Conservation (phyloP, 2,329 filamentous ascomycete species). For the Ophiostoma quercus region DNA sequence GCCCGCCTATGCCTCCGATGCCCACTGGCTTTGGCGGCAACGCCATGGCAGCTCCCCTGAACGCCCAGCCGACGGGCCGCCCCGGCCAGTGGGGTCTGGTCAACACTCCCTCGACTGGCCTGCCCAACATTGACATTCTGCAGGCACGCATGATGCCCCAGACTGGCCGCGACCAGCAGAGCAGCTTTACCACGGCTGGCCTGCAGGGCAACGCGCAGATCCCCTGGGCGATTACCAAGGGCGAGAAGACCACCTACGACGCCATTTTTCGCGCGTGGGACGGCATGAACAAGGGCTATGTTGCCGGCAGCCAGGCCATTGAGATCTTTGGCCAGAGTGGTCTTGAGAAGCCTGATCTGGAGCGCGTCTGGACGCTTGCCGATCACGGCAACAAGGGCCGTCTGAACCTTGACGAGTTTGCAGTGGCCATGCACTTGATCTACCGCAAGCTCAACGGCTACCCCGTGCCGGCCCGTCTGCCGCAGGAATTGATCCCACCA, state of each 20-base stretch:
- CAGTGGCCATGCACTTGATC: constrained; percentile 97
- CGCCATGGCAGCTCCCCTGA: constrained; percentile 64
- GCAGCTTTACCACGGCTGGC: constrained; percentile 70
- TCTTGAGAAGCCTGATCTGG: constrained; percentile 81
- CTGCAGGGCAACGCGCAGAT: constrained; percentile 91
- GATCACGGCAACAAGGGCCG: constrained; percentile 92
- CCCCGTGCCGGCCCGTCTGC: constrained; percentile 78
- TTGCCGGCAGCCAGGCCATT: constrained; percentile 86
- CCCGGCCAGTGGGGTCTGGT: constrained; percentile 98
- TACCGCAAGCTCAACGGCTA: constrained; percentile 97
- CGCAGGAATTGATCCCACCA: constrained; percentile 87
- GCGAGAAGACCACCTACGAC: constrained; percentile 96
- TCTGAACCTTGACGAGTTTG: constrained; percentile 93
- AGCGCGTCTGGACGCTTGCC: constrained; percentile 89
- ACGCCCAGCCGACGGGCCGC: constrained; percentile 87
- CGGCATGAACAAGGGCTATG: constrained; percentile 85
- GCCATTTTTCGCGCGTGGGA: constrained; percentile 95
- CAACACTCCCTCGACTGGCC: constrained; percentile 79
- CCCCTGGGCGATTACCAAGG: constrained; percentile 97
- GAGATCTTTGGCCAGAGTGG: constrained; percentile 97
- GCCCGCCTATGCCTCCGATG: constrained; percentile 82
- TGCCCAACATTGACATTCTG: constrained; percentile 90
- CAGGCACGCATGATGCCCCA: constrained; percentile 98
- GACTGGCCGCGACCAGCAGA: constrained; percentile 69
- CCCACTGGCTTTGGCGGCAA: constrained; percentile 56